Base-by-base conservation (phyloP, 345 rosid species). In the Nephelium lappaceum region DNA sequence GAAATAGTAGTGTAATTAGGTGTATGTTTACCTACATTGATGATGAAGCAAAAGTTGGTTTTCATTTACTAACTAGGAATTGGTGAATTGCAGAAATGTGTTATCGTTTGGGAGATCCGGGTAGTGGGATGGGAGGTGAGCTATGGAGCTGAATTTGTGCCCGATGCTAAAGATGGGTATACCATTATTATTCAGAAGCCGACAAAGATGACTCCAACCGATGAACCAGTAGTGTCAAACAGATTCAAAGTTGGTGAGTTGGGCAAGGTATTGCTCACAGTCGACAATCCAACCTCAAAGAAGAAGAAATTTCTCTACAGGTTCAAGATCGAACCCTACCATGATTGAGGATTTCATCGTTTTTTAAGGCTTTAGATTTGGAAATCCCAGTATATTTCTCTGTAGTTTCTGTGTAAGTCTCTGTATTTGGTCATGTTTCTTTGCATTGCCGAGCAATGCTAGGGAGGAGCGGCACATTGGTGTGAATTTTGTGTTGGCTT, bases 91-190 rank as follows among this genome's bases (percentile, higher is more conserved):
- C 86, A 95, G 97, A 90, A 84, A 89, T 95, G 98, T 80, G 79
- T 85, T 42, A 81, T 92, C n/a, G 88, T 88, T 66, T 95, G 98
- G 98, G 98, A 95, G 85, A 51, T 92, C 71, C 88, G 98, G 31
- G 99, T 93, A 10, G 93, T 92, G 36, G 98, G 95, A 25, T 95
- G 99, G 99, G 97, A 93, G 69, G 95, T 93, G 81, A 91, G 86
- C 79, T 92, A 86, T 71, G 88, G 91, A 49, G 93, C 98, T 2
- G 98, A 95, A 82, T 95, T 95, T 69, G 90, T 87, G 80, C 99
- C 99, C 0, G 85, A 90, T 69, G 82, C 85, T 42, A 88, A 87
- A 78, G 95, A 88, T 67, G 89, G 84, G 58, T 94, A 90, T 43
- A 87, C 95, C 8, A 82, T 95, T 19, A 88, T 93, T 75, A 85